A percentile compares a stretch with the other conserved stretches of the same genome.
Conservation (phyloP, 257 asterid species). For the Ligustrum vulgare region DNA sequence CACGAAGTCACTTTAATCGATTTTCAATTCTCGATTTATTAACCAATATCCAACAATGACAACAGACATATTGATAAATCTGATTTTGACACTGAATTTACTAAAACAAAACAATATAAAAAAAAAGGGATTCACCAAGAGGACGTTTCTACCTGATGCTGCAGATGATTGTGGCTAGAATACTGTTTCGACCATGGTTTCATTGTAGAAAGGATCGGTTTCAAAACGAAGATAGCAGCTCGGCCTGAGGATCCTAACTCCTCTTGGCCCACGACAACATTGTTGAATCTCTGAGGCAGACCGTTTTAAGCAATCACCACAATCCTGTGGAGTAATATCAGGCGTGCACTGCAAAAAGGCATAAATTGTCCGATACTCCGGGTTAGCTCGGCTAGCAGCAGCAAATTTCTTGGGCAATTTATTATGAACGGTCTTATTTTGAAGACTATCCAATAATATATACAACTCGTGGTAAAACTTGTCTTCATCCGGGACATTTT, state of each 20-base stretch:
- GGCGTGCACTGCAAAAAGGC: not conserved
- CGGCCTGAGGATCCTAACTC: not conserved
- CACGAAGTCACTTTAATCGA: no score
- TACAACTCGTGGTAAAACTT: not conserved
- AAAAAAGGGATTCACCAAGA: no score
- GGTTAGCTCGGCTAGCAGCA: not conserved
- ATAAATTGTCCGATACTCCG: not conserved
- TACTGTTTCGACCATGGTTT: no score
- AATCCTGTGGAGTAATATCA: not conserved
- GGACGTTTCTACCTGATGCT: no score
- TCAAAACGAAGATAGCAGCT: not conserved
- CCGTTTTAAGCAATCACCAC: not conserved
- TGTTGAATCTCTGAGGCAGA: not conserved
- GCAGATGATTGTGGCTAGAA: no score
- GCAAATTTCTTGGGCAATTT: slow-evolving; percentile 11
- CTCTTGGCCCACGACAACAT: not conserved
- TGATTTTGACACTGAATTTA: no score
- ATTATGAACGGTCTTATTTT: not conserved
- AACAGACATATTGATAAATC: no score
- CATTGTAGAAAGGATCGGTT: not conserved
- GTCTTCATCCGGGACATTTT: not conserved
- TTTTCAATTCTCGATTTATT: no score
- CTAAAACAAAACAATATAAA: no score
- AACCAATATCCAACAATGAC: no score
- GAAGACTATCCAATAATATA: not conserved